A percentile compares a stretch with the other conserved stretches of the same genome.
Conservation (phyloP, 345 rosid species). For the Lagerstroemia speciosa region DNA sequence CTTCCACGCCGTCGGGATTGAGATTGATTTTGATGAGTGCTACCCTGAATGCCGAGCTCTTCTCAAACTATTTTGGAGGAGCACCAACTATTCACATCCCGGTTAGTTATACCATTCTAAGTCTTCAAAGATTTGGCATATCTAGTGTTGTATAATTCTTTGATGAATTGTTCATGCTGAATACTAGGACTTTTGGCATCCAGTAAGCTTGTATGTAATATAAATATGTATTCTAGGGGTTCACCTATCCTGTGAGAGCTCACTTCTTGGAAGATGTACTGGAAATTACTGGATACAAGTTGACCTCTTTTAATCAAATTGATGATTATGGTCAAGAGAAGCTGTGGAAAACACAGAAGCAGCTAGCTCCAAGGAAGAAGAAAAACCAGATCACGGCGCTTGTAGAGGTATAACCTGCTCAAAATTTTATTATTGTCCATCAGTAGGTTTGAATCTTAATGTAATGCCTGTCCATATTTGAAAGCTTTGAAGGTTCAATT, state of each 20-base stretch:
- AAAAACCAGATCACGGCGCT: constrained; percentile 84
- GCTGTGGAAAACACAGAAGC: constrained; percentile 89
- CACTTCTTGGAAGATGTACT: constrained; percentile 83
- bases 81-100: constrained; percentile 93
- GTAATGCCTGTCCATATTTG: background rate
- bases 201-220: no score
- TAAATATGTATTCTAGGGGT: constrained; percentile 48
- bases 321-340: constrained; percentile 99
- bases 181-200: no score
- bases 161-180: no score
- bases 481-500: background rate
- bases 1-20: constrained; percentile 92
- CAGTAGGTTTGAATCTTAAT: background rate
- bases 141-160: background rate
- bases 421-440: background rate
- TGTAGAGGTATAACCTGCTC: constrained; percentile 65
- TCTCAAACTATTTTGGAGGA: constrained; percentile 80
- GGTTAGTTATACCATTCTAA: constrained; percentile 27
- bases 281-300: constrained; percentile 83
- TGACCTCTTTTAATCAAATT: constrained; percentile 84
- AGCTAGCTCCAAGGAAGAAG: constrained; percentile 79
- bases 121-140: background rate
- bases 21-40: constrained; percentile 98
- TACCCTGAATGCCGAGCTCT: constrained; percentile 91
- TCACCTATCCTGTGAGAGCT: constrained; percentile 75